phyloP scores from a whole-genome alignment of 1,284 basidiomycete species.

The Tylopilus sp. region DNA sequence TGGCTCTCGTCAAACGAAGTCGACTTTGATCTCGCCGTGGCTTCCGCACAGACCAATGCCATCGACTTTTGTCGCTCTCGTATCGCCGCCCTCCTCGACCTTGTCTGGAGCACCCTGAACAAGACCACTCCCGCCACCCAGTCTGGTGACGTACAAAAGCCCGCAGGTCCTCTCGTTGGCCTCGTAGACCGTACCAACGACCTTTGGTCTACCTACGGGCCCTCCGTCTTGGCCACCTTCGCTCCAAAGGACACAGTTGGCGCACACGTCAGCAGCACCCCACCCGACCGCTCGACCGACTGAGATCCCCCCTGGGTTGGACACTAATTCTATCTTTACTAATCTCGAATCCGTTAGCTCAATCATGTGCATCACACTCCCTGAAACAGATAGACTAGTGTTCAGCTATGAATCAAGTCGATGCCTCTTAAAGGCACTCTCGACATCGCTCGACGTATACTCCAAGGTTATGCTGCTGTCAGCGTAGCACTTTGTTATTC shows the following conservation, averaged over 20 bases:
- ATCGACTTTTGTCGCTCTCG: slow-evolving; percentile 51
- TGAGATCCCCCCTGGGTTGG: slow-evolving; percentile 8
- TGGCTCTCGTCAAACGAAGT: slow-evolving; percentile 63
- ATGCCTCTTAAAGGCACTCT: slow-evolving; percentile 71
- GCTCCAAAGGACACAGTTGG: slow-evolving; percentile 15
- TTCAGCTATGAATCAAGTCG: slow-evolving; percentile 43
- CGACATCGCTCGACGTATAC: slow-evolving; percentile 72
- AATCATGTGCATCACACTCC: slow-evolving; percentile 10
- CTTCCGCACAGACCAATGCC: slow-evolving; percentile 49
- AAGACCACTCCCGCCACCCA: slow-evolving; percentile 33
- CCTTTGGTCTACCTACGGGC: slow-evolving; percentile 39
- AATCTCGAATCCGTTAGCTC: neutral
- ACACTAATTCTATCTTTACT: neutral
- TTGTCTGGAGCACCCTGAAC: slow-evolving; percentile 43
- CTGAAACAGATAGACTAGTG: slow-evolving; percentile 9
- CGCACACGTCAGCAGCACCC: slow-evolving; percentile 7
- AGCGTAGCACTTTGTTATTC: slow-evolving; percentile 74
- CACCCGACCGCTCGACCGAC: slow-evolving; percentile 8
- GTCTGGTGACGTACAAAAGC: slow-evolving; percentile 16
- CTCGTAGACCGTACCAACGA: slow-evolving; percentile 33
- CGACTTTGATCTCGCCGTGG: slow-evolving; percentile 63
- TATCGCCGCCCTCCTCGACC: slow-evolving; percentile 45
- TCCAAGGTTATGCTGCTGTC: slow-evolving; percentile 71
- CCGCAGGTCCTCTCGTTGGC: neutral
- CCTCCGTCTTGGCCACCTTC: slow-evolving; percentile 31